Conservation (phyloP, 495 filamentous ascomycete species). For the Aspergillus coremiiformis region DNA sequence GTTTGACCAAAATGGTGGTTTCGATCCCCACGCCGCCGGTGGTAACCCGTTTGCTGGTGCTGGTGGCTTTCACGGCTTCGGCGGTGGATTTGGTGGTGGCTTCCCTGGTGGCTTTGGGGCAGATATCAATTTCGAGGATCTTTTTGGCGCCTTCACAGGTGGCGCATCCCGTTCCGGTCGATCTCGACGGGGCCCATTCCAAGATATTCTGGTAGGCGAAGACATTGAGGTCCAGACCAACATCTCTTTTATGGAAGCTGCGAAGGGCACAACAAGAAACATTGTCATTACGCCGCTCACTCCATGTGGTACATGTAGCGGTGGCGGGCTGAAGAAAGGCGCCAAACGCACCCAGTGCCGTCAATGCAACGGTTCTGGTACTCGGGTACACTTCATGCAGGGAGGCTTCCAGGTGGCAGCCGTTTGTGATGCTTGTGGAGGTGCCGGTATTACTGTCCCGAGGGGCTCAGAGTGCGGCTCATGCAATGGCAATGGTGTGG, state of each 20-base stretch:
- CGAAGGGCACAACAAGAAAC: constrained; percentile 74
- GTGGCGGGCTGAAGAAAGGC: constrained; percentile 77
- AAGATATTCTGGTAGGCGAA: constrained; percentile 75
- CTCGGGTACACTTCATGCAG: constrained; percentile 77
- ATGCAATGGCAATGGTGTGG: constrained; percentile 73
- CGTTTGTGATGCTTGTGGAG: constrained; percentile 74
- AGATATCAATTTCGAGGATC: constrained; percentile 90
- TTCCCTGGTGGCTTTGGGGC: constrained; percentile 49
- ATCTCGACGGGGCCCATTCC: constrained; percentile 54
- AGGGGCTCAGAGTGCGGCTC: constrained; percentile 68
- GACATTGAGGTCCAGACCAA: constrained; percentile 89
- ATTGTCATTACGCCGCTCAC: constrained; percentile 71
- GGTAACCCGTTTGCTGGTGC: constrained; percentile 56
- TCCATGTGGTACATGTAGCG: constrained; percentile 71
- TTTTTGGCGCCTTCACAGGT: constrained; percentile 81
- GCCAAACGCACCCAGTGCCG: constrained; percentile 64
- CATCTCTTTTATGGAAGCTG: constrained; percentile 93
- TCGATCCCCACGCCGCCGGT: constrained; percentile 61
- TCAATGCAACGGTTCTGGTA: constrained; percentile 78
- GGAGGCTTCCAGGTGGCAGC: constrained; percentile 93
- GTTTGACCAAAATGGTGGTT: constrained; percentile 71
- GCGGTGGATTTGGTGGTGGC: constrained; percentile 47
- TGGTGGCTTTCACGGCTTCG: constrained; percentile 46
- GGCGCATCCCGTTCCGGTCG: constrained; percentile 51
- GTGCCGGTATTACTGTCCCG: constrained; percentile 63